These are phyloP conservation scores for Luffa acutangula DNA, from an alignment of 306 rosid species.

Conservation along the genomic window DNA sequence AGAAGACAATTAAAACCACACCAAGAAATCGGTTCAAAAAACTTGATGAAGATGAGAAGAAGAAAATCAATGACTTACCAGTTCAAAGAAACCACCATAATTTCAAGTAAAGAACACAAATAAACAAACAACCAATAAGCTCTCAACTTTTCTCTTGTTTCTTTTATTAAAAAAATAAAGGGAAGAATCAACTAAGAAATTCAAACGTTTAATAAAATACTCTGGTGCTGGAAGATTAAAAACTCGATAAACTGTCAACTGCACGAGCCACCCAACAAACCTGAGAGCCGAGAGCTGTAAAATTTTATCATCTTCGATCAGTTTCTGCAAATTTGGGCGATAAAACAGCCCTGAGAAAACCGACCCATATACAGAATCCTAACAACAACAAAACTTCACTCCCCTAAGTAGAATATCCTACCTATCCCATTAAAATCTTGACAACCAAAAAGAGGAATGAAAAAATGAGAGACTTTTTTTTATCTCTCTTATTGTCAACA, in stretches of 20 bases:
- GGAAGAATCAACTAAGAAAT: not conserved
- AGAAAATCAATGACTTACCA: not conserved
- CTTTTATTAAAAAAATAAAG: not conserved
- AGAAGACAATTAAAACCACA: not conserved
- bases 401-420: too few species aligned
- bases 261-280: not conserved
- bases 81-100: slow-evolving; percentile 6
- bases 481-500: too few species aligned
- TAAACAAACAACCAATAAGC: not conserved
- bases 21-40: not conserved
- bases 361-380: not conserved
- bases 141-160: not conserved
- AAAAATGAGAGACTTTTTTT: too few species aligned
- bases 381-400: too few species aligned
- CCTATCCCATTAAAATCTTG: too few species aligned
- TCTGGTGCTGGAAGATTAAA: not conserved
- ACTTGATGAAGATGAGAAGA: not conserved
- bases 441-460: too few species aligned
- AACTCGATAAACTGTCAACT: not conserved
- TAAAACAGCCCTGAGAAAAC: not conserved
- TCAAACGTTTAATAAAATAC: slow-evolving; percentile 5
- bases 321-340: not conserved
- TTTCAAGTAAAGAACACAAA: not conserved
- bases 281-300: slow-evolving; percentile 4
- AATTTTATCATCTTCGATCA: not conserved